Percentiles rank a stretch among this genome's conserved stretches.
These are phyloP conservation scores for Sequoia sempervirens DNA, from an alignment of 75 land plant genomes.

Conservation along the genomic window DNA sequence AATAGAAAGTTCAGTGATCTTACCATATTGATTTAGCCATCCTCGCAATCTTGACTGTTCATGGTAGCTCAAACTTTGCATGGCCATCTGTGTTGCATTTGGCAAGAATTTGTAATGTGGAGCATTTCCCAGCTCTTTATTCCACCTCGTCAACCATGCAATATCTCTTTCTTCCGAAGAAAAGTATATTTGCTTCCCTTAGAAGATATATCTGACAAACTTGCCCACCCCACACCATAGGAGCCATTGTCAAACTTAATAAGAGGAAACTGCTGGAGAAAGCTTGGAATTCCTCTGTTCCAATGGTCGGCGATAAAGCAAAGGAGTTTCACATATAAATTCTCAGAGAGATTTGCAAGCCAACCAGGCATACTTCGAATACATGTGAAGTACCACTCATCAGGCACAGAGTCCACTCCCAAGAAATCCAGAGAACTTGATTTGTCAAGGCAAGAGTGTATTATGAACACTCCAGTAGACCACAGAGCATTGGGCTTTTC, in stretches of 20 bases:
- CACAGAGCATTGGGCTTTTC: conserved; percentile 1
- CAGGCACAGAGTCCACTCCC: conserved; percentile 29
- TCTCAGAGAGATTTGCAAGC: conserved; percentile 25
- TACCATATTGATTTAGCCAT: conserved; percentile 23
- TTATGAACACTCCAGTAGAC: conserved; percentile 33
- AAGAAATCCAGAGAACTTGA: conserved; percentile 21
- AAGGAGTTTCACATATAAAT: conserved; percentile 44
- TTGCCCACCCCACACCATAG: conserved; percentile 14
- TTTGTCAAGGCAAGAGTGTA: conserved; percentile 27
- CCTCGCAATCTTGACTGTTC: background rate
- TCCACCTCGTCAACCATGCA: conserved; percentile 42
- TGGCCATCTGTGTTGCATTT: conserved; percentile 9
- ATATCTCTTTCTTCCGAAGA: conserved; percentile 6
- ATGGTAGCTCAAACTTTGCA: background rate
- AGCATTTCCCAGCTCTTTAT: conserved; percentile 16
- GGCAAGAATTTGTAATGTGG: conserved; percentile 27
- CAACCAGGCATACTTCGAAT: conserved; percentile 30
- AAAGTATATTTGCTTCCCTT: background rate
- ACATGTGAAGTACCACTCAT: conserved; percentile 33
- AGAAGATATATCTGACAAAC: conserved; percentile 13
- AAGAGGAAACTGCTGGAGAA: conserved; percentile 25
- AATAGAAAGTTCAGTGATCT: conserved; percentile 11
- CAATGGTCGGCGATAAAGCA: conserved; percentile 29
- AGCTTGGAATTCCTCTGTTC: background rate
- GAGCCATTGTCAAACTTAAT: conserved; percentile 32